Percentiles rank a stretch among this genome's conserved stretches.
Evolutionary conservation across 768 basidiomycete species (phyloP).

Genomic region (Mycena floridula): DNA sequence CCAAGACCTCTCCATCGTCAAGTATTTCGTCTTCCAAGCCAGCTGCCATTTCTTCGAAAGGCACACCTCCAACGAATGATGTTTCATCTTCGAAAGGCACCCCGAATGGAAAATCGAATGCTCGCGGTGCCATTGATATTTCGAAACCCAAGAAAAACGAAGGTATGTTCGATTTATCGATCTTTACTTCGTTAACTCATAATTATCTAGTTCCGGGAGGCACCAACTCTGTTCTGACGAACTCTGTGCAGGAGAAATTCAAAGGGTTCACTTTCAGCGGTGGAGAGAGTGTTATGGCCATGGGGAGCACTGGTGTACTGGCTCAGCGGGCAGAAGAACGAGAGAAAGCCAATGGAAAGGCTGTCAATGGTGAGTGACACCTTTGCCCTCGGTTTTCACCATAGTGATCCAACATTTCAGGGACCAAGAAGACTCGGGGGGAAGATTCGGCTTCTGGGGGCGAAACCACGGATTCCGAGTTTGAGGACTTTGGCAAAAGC

Average conservation of each 20-base stretch:
- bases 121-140: background rate
- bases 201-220: background rate
- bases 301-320: conserved; percentile 36
- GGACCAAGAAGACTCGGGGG: conserved; percentile 17
- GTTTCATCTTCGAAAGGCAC: too few relatives aligned
- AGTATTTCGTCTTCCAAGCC: too few relatives aligned
- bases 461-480: conserved; percentile 69
- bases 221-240: conserved; percentile 46
- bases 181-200: too few relatives aligned
- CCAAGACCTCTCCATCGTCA: background rate
- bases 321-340: conserved; percentile 17
- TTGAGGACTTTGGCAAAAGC: conserved; percentile 55
- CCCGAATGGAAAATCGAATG: background rate
- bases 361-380: conserved; percentile 33
- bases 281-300: conserved; percentile 55
- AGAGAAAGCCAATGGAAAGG: conserved; percentile 18
- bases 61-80: too few relatives aligned
- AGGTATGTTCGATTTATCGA: too few relatives aligned
- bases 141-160: background rate
- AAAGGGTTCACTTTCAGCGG: conserved; percentile 88
- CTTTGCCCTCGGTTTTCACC: too few relatives aligned
- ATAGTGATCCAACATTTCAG: too few relatives aligned
- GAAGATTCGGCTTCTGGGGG: conserved; percentile 45
- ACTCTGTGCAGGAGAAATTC: conserved; percentile 94
- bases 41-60: too few relatives aligned